These are phyloP conservation scores for Aureobasidium sp. DNA, from an alignment of 2,329 filamentous ascomycete genomes.

Conservation along the genomic window DNA sequence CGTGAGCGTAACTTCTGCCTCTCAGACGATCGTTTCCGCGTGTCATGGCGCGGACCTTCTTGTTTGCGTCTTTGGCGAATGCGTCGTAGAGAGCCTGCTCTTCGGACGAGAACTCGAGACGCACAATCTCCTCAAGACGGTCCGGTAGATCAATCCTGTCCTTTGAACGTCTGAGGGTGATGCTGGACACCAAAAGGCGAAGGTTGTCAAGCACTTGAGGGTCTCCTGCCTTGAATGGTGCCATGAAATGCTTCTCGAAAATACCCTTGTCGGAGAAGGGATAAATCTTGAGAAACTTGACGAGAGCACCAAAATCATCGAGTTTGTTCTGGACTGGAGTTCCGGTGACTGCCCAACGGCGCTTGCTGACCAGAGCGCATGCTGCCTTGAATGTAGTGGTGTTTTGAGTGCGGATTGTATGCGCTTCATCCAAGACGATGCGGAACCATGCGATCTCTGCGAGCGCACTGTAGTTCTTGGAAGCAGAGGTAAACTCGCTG, in stretches of 20 bases:
- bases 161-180: slow-evolving; percentile 84
- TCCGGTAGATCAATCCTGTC: slow-evolving; percentile 78
- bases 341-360: slow-evolving; percentile 94
- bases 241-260: slow-evolving; percentile 72
- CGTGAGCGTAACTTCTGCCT: slow-evolving; percentile 86
- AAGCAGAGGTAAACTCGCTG: slow-evolving; percentile 46
- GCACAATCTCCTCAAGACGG: slow-evolving; percentile 62
- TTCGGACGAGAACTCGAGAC: slow-evolving; percentile 63
- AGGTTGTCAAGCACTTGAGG: slow-evolving; percentile 76
- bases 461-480: slow-evolving; percentile 50
- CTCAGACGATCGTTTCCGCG: slow-evolving; percentile 39
- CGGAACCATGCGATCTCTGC: slow-evolving; percentile 84
- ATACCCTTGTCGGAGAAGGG: slow-evolving; percentile 72
- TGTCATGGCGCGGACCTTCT: slow-evolving; percentile 68
- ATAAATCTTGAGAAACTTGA: slow-evolving; percentile 73
- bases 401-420: slow-evolving; percentile 79
- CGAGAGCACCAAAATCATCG: slow-evolving; percentile 77
- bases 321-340: slow-evolving; percentile 92
- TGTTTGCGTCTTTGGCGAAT: slow-evolving; percentile 72
- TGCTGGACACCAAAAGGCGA: slow-evolving; percentile 83
- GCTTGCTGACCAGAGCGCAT: slow-evolving; percentile 65
- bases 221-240: slow-evolving; percentile 80
- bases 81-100: slow-evolving; percentile 74
- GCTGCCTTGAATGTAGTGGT: slow-evolving; percentile 80
- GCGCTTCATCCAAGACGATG: slow-evolving; percentile 88